phyloP scores from a whole-genome alignment of 306 rosid species.

The Gynostemma pentaphyllum region DNA sequence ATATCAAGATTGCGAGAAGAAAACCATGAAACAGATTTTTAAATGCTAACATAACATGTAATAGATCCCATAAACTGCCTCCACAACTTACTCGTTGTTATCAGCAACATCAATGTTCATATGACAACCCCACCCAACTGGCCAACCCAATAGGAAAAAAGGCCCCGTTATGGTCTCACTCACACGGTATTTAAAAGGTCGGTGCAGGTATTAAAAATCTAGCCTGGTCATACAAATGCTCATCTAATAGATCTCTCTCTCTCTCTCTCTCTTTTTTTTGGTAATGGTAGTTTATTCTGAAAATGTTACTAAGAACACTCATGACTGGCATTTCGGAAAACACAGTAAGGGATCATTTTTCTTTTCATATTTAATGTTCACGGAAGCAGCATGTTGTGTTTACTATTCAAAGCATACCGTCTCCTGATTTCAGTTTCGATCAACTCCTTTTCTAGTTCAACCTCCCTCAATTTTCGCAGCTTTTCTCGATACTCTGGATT shows the following conservation, averaged over 20 bases:
- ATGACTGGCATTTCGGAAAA: neutral
- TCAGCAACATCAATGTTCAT: neutral
- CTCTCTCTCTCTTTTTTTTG: too few relatives aligned
- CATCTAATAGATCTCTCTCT: neutral
- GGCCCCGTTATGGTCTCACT: neutral
- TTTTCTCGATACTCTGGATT: constrained; percentile 41
- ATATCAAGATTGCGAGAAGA: neutral
- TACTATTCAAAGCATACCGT: constrained; percentile 19
- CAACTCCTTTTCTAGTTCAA: constrained; percentile 42
- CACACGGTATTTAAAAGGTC: neutral
- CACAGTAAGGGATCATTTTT: neutral
- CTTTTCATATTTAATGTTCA: neutral
- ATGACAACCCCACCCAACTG: constrained; percentile 1
- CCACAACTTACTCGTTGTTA: neutral
- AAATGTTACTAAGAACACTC: neutral
- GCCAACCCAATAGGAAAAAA: neutral
- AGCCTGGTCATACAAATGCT: neutral
- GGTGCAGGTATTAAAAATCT: neutral
- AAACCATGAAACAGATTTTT: neutral
- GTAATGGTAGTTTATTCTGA: neutral
- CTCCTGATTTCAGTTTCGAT: constrained; percentile 15
- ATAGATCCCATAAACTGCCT: neutral
- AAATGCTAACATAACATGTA: neutral
- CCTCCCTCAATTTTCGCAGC: constrained; percentile 42
- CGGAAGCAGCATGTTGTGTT: too few relatives aligned